These are phyloP conservation scores for Botrytis hyacinthi DNA, from an alignment of 2,329 filamentous ascomycete genomes.

Conservation along the genomic window DNA sequence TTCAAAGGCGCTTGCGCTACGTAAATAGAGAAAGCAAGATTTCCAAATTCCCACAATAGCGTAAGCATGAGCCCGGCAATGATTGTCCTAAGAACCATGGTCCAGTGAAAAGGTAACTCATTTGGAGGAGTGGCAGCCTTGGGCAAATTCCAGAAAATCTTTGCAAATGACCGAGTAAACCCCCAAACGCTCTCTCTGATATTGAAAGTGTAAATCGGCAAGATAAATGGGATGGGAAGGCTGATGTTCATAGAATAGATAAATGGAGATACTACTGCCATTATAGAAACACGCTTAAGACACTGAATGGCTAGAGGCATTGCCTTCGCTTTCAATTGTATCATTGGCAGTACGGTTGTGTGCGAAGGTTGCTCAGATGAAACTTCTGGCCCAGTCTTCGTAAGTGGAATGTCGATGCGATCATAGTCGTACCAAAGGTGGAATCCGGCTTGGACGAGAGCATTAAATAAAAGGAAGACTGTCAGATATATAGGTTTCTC, in stretches of 20 bases:
- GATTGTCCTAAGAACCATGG: conserved; percentile 54
- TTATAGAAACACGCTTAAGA: conserved; percentile 39
- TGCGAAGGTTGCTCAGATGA: conserved; percentile 41
- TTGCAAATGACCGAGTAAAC: conserved; percentile 67
- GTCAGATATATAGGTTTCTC: conserved; percentile 82
- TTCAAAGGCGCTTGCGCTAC: conserved; percentile 80
- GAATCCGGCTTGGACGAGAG: conserved; percentile 62
- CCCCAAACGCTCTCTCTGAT: conserved; percentile 66
- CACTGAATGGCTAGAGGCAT: conserved; percentile 38
- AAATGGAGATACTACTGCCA: conserved; percentile 43
- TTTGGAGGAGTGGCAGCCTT: conserved; percentile 63
- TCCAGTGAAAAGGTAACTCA: conserved; percentile 56
- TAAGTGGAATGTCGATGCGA: conserved; percentile 46
- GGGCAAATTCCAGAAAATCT: conserved; percentile 72
- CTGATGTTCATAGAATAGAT: conserved; percentile 42
- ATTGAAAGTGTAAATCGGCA: conserved; percentile 56
- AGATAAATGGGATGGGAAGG: conserved; percentile 40
- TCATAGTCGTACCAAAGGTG: conserved; percentile 77
- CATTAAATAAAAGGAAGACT: conserved; percentile 65
- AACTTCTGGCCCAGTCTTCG: conserved; percentile 38
- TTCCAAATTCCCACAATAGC: conserved; percentile 73
- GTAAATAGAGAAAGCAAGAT: conserved; percentile 75
- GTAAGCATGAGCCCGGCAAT: conserved; percentile 65
- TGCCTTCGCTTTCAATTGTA: conserved; percentile 41
- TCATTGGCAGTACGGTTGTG: conserved; percentile 39